phyloP scores from a whole-genome alignment of 2,329 filamentous ascomycete genomes.

The Alternaria alternata region DNA sequence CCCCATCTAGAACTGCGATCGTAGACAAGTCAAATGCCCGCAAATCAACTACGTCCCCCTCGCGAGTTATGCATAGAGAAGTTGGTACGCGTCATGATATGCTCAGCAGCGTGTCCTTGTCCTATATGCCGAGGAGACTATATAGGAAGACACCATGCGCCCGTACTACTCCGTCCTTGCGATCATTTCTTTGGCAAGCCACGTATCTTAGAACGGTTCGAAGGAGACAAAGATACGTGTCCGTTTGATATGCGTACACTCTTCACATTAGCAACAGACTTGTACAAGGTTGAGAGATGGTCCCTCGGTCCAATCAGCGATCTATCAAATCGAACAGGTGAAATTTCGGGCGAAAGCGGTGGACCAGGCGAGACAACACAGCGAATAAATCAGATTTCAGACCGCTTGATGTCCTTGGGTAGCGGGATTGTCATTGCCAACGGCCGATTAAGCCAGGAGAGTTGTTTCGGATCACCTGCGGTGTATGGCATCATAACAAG shows the following conservation, averaged over 20 bases:
- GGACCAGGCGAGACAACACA: not conserved
- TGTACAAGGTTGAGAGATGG: not conserved
- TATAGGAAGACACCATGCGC: not conserved
- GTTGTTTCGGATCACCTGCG: conserved; percentile 3
- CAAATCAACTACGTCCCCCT: not conserved
- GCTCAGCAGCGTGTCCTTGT: conserved; percentile 13
- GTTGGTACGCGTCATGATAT: conserved; percentile 4
- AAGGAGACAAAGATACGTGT: conserved; percentile 1
- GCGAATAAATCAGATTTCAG: not conserved
- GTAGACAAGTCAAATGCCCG: not conserved
- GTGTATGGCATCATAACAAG: conserved; percentile 9
- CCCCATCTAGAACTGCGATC: not conserved
- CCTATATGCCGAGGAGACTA: conserved; percentile 18
- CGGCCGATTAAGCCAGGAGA: not conserved
- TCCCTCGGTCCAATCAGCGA: not conserved
- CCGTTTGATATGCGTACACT: conserved; percentile 2
- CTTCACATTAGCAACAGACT: not conserved
- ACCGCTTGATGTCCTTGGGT: not conserved
- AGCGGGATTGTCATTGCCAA: conserved; percentile 11
- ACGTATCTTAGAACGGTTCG: conserved; percentile 18
- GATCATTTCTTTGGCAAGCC: conserved; percentile 22
- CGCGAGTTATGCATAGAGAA: not conserved
- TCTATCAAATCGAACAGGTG: not conserved
- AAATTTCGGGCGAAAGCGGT: not conserved
- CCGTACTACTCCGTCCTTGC: conserved; percentile 15